Evolutionary conservation across 2,329 filamentous ascomycete genomes (phyloP).

Genomic region (Grosmannia penicillata): DNA sequence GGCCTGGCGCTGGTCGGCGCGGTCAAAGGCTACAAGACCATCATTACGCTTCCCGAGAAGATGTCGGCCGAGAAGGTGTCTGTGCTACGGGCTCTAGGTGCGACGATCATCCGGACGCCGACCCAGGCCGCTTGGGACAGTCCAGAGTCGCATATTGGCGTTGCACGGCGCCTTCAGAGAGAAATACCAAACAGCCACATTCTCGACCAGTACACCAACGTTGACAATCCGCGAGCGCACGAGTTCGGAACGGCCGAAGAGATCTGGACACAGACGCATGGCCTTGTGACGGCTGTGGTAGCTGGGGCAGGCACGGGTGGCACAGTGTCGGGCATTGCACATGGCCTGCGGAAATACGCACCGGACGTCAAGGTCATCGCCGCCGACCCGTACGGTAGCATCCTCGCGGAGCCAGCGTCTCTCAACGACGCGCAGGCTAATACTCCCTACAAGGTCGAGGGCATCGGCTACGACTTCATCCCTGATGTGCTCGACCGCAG

Average conservation of each 20-base stretch:
- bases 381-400: conserved; percentile 83
- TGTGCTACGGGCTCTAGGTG: conserved; percentile 81
- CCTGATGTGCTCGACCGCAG: conserved; percentile 79
- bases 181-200: conserved; percentile 97
- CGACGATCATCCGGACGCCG: conserved; percentile 93
- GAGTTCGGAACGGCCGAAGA: conserved; percentile 91
- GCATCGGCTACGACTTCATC: conserved; percentile 97
- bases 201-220: conserved; percentile 87
- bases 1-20: conserved; percentile 86
- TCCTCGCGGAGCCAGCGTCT: conserved; percentile 65
- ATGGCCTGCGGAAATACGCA: conserved; percentile 78
- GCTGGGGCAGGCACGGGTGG: conserved; percentile 92
- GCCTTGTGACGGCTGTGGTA: conserved; percentile 68
- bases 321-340: conserved; percentile 80
- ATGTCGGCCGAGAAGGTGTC: conserved; percentile 98
- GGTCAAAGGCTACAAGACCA: conserved; percentile 95
- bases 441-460: conserved; percentile 91
- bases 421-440: conserved; percentile 73
- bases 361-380: conserved; percentile 74
- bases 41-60: conserved; percentile 97
- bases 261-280: conserved; percentile 82
- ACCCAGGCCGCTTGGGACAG: conserved; percentile 90
- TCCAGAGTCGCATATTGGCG: conserved; percentile 93
- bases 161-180: conserved; percentile 77
- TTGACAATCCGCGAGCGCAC: conserved; percentile 84